Evolutionary conservation across 768 basidiomycete genomes (phyloP), one percentile per base, ranked within the genome.

Genomic region (Lactarius hengduanensis): DNA sequence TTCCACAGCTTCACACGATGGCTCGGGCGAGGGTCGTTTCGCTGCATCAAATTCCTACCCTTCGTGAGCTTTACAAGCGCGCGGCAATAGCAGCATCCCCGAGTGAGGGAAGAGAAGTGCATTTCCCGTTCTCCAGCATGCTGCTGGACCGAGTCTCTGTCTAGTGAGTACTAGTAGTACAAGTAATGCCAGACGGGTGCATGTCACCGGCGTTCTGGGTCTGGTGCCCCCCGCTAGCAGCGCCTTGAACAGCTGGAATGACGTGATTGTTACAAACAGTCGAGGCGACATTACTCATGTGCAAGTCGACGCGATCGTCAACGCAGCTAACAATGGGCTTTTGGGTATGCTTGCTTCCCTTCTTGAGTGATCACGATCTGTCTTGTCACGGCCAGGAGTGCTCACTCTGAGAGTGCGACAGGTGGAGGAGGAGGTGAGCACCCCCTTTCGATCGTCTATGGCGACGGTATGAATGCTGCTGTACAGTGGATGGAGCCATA

Each of bases 201-300:
- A 13, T 38, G 36, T 11, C 36, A 50, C 54, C 28, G 4, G 54
- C 54, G 3, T 56, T 20, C 20, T 10, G 30, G 22, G 10, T 50
- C 47, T 32, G 22, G 54, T 56, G 9, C 30, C 54, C 30, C 30
- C 54, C 20, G 11, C 15, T 18, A 3, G 20, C 45, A 22, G n/a
- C 45, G n/a, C 22, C 22, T 18, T 20, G 43, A 50, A 22, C 22
- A 34, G 30, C 30, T n/a, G 28, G 32, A 30, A 30, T 30, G 18
- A 56, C 16, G 16, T 9, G 18, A 10, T 38, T 36, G 9, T 32
- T 16, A 22, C 22, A 2, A 41, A 47, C 71, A 92, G 92, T 71
- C 86, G 90, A 72, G 90, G 90, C 30, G 89, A 93, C 75, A 92
- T 94, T 64, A 93, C 92, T 2, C 78, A 79, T 63, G 73, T 94